Evolutionary conservation across 306 rosid species (phyloP).

Genomic region (Leucaena leucocephala): DNA sequence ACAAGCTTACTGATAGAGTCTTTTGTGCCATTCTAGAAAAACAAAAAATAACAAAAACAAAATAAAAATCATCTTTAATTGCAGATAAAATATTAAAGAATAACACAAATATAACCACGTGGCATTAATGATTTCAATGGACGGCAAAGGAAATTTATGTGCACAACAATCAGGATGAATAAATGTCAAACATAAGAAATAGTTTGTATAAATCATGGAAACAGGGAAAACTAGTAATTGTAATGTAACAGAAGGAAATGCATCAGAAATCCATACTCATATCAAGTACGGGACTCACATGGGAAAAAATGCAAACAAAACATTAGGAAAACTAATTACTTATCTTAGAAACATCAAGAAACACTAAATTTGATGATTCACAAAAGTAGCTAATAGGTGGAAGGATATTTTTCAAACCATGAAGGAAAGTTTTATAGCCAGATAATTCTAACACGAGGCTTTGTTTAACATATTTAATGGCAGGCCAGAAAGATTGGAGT

Average conservation of each 20-base stretch:
- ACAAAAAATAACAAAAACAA: neutral
- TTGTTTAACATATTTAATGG: constrained; percentile 18
- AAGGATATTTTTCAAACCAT: neutral
- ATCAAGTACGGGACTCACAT: neutral
- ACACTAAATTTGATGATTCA: constrained; percentile 9
- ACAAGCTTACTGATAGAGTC: constrained; percentile 92
- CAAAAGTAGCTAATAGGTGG: constrained; percentile 5
- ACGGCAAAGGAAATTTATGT: neutral
- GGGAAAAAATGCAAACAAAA: constrained; percentile 27
- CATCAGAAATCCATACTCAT: constrained; percentile 14
- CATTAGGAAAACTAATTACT: constrained; percentile 2
- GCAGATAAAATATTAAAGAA: neutral
- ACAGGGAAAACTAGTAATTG: neutral
- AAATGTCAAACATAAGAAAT: neutral
- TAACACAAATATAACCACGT: neutral
- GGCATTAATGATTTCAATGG: neutral
- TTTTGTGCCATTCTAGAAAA: constrained; percentile 83
- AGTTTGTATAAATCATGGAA: neutral
- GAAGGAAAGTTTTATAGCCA: constrained; percentile 25
- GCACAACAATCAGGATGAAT: neutral
- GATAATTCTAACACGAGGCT: constrained; percentile 13
- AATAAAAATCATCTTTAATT: constrained; percentile 11
- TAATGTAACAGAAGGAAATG: constrained; percentile 14
- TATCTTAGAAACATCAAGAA: constrained; percentile 1
- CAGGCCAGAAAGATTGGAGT: neutral